Percentiles rank a stretch among this genome's conserved stretches.
phyloP scores from a whole-genome alignment of 164 flowering plant genomes.

The Saururus chinensis region DNA sequence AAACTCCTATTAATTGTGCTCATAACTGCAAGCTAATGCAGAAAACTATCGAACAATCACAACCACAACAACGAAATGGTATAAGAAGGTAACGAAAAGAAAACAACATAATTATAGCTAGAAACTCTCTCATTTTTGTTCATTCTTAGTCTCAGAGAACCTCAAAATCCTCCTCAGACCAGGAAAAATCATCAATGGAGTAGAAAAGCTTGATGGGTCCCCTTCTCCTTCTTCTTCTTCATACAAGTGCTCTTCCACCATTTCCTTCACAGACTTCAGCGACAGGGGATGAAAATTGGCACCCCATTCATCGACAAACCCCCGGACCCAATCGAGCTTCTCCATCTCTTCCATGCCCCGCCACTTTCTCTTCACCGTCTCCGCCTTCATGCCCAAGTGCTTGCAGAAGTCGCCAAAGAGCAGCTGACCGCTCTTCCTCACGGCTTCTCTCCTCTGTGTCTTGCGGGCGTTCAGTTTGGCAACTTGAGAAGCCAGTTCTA shows the following conservation, averaged over 20 bases:
- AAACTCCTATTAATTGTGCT: too few relatives aligned
- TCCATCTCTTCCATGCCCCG: constrained; percentile 43
- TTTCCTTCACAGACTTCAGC: constrained; percentile 46
- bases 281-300: constrained; percentile 68
- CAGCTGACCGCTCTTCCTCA: constrained; percentile 56
- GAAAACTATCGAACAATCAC: too few relatives aligned
- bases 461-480: constrained; percentile 25
- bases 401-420: constrained; percentile 45
- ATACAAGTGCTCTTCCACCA: constrained; percentile 68
- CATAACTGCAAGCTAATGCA: too few relatives aligned
- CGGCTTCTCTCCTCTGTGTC: constrained; percentile 43
- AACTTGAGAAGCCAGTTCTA: constrained; percentile 32
- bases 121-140: neutral
- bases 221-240: constrained; percentile 20
- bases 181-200: constrained; percentile 8
- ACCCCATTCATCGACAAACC: constrained; percentile 66
- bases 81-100: neutral
- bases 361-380: constrained; percentile 50
- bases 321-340: constrained; percentile 36
- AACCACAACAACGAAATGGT: too few relatives aligned
- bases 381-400: constrained; percentile 23
- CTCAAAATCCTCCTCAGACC: constrained; percentile 14
- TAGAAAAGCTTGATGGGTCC: constrained; percentile 1
- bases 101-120: neutral
- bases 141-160: neutral